These are phyloP conservation scores for Polytrichum commune DNA, from an alignment of 225 moss, liverwort and hornwort species.

Conservation along the genomic window DNA sequence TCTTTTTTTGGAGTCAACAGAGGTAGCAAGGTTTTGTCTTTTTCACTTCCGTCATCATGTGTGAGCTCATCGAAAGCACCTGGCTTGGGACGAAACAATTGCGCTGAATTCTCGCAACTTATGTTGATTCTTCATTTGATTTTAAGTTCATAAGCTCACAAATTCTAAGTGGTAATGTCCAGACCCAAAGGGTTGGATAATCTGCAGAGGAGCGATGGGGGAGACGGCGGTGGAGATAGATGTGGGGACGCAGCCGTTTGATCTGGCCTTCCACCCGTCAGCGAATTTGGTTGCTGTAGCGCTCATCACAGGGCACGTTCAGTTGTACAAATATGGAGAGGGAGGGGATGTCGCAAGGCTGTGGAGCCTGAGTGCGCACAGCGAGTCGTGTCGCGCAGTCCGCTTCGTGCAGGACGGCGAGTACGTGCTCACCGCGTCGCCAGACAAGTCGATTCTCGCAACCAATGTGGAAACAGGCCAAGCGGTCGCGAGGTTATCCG, in stretches of 20 bases:
- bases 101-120: too few species aligned
- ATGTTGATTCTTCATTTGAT: too few species aligned
- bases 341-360: slow-evolving; percentile 38
- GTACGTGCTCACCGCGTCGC: slow-evolving; percentile 65
- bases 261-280: slow-evolving; percentile 77
- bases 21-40: too few species aligned
- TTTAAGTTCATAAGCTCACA: too few species aligned
- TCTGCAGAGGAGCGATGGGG: slow-evolving; percentile 31
- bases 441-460: slow-evolving; percentile 80
- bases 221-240: slow-evolving; percentile 54
- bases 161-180: too few species aligned
- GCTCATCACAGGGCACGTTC: slow-evolving; percentile 76
- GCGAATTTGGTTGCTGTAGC: slow-evolving; percentile 65
- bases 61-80: too few species aligned
- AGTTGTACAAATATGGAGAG: slow-evolving; percentile 65
- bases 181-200: neutral
- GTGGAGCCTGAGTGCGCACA: slow-evolving; percentile 66
- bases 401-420: slow-evolving; percentile 80
- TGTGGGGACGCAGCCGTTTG: slow-evolving; percentile 77
- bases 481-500: slow-evolving; percentile 59
- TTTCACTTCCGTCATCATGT: too few species aligned
- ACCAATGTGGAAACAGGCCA: slow-evolving; percentile 82
- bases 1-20: too few species aligned
- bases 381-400: slow-evolving; percentile 84
- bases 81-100: too few species aligned